Evolutionary conservation across 805 yeast genomes (phyloP), one percentile per base, ranked within the genome.

Genomic region (Sugiyamaella smithiae): DNA sequence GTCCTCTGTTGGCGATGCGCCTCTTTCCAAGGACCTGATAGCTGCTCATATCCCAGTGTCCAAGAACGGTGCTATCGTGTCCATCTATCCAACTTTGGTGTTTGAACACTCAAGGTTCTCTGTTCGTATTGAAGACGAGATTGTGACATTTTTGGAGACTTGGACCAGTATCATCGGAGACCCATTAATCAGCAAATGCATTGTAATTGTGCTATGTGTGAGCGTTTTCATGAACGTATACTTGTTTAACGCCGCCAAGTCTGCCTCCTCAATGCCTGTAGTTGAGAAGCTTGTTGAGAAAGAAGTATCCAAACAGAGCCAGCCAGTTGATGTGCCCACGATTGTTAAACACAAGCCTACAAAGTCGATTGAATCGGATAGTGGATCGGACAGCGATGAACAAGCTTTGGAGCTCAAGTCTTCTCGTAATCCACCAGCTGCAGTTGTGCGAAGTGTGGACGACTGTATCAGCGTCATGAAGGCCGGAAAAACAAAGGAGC

Each of bases 211-310:
- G 8, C 80, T 90, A 52, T 81, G 85, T 22, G 70, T 87, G 55
- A 85, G 95, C 56, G 77, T 88, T 48, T 81, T 85, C 4, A 81
- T 87, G 55, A 93, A 93, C 65, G 81, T 85, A 44, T 91, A 90
- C 66, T 75, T 93, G 57, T 76, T 91, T 65, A 88, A 88, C 60
- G 93, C 88, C 49, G 85, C 96, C n/a, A 64, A 61, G 51, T 54
- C 51, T 26, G 60, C 61, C 35, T 53, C 55, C 9, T 16, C 41
- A 40, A 57, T 65, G 35, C 50, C 59, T 47, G 58, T 66, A 14
- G 67, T 67, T 14, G 65, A 63, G 47, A 61, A 56, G 54, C 53
- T 58, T 19, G 58, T 63, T 32, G 66, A 66, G 25, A 61, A 60
- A 46, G 57, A 19, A 9, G 16, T 26, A 16, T 3, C 28, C 3